Percentiles rank a stretch among this genome's conserved stretches.
These are phyloP conservation scores for Rhododendron vialii DNA, from an alignment of 148 eudicot species.

Conservation along the genomic window DNA sequence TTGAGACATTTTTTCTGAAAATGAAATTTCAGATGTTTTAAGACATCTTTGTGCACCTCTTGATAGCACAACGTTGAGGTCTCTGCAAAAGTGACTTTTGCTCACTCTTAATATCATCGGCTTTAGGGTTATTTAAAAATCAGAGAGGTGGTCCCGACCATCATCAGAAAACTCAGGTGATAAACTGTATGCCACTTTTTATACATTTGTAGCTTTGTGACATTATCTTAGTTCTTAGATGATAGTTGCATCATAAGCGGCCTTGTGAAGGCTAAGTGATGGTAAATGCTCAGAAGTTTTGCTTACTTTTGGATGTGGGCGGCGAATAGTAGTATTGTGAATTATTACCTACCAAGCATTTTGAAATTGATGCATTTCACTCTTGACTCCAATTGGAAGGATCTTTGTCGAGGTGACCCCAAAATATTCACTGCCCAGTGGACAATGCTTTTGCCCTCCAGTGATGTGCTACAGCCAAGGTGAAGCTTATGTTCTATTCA, in stretches of 20 bases:
- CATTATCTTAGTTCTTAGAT: background rate
- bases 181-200: background rate
- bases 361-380: background rate
- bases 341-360: background rate
- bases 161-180: background rate
- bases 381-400: constrained; percentile 38
- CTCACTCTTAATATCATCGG: background rate
- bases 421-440: constrained; percentile 81
- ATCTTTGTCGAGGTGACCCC: constrained; percentile 94
- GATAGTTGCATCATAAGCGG: background rate
- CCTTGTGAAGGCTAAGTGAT: constrained; percentile 5
- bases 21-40: background rate
- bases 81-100: background rate
- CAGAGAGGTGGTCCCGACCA: background rate
- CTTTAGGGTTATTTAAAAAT: background rate
- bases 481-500: constrained; percentile 20
- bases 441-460: constrained; percentile 90
- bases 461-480: constrained; percentile 90
- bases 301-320: background rate
- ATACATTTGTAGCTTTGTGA: background rate
- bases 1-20: no score
- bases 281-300: background rate
- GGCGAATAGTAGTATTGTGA: background rate
- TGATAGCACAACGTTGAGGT: background rate
- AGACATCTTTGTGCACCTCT: background rate